phyloP scores from a whole-genome alignment of 805 yeast genomes.

The Metschnikowia sp. region DNA sequence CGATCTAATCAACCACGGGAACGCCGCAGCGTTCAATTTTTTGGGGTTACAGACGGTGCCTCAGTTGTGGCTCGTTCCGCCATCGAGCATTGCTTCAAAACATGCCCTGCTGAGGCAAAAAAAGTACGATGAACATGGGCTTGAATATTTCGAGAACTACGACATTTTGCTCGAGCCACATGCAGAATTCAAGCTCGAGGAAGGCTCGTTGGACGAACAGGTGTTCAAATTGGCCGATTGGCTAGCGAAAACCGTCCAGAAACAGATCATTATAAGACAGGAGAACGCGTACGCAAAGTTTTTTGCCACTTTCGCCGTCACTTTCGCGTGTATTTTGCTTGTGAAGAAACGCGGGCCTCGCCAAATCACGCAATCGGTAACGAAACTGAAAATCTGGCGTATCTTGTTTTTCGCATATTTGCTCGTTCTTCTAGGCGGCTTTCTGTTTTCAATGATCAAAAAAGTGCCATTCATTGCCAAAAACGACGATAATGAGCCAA shows the following conservation, averaged over 20 bases:
- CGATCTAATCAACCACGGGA: slow-evolving; percentile 45
- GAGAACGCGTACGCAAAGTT: slow-evolving; percentile 43
- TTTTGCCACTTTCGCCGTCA: slow-evolving; percentile 41
- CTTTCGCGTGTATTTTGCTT: slow-evolving; percentile 43
- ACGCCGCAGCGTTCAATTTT: slow-evolving; percentile 37
- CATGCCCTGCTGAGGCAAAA: slow-evolving; percentile 7
- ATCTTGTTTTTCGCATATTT: slow-evolving; percentile 35
- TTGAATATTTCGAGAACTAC: slow-evolving; percentile 15
- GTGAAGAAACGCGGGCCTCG: slow-evolving; percentile 47
- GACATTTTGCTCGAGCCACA: slow-evolving; percentile 28
- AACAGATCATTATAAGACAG: slow-evolving; percentile 40
- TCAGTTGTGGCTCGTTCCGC: slow-evolving; percentile 66
- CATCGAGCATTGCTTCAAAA: slow-evolving; percentile 23
- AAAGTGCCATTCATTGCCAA: slow-evolving; percentile 60
- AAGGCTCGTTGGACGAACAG: slow-evolving; percentile 32
- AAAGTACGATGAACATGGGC: slow-evolving; percentile 22
- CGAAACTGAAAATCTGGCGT: slow-evolving; percentile 23
- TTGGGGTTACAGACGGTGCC: slow-evolving; percentile 54
- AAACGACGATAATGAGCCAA: slow-evolving; percentile 47
- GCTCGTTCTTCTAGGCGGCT: slow-evolving; percentile 54
- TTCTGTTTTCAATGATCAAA: slow-evolving; percentile 58
- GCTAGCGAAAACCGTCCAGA: slow-evolving; percentile 44
- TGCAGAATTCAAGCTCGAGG: slow-evolving; percentile 36
- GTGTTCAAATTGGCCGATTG: slow-evolving; percentile 52
- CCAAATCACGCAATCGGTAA: slow-evolving; percentile 16